Percentiles rank a stretch among this genome's conserved stretches.
phyloP scores from a whole-genome alignment of 208 protist genomes.

The Balamuthia mandrillaris region DNA sequence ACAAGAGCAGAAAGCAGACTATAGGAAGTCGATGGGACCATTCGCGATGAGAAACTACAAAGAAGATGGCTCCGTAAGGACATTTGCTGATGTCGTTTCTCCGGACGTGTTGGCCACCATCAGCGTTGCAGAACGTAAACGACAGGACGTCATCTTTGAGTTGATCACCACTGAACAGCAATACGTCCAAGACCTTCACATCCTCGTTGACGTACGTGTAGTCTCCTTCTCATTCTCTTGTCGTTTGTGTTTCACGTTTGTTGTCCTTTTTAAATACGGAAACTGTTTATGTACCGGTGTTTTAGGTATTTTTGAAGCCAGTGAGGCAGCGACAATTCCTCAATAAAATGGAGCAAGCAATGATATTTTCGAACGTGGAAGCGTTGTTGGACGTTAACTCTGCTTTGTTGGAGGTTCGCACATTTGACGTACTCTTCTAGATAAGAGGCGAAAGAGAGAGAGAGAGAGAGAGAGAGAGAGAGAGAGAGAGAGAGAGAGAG shows the following conservation, averaged over 20 bases:
- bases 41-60: background rate
- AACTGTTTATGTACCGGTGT: background rate
- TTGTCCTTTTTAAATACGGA: background rate
- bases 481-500: too few species aligned
- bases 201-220: background rate
- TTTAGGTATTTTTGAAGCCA: background rate
- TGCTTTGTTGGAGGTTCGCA: too few species aligned
- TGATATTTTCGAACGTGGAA: background rate
- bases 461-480: too few species aligned
- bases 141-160: background rate
- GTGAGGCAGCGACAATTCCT: background rate
- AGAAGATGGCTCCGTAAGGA: background rate
- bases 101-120: background rate
- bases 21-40: background rate
- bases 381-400: constrained; percentile 2
- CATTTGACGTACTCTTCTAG: too few species aligned
- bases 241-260: background rate
- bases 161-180: background rate
- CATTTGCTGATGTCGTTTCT: background rate
- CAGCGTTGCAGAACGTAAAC: background rate
- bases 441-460: too few species aligned
- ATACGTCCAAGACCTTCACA: background rate
- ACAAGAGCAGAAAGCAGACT: background rate
- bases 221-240: background rate
- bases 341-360: background rate